Percentiles rank a stretch among this genome's conserved stretches.
These are phyloP conservation scores for Lactifluus echinatus DNA, from an alignment of 768 basidiomycete species.

Conservation along the genomic window DNA sequence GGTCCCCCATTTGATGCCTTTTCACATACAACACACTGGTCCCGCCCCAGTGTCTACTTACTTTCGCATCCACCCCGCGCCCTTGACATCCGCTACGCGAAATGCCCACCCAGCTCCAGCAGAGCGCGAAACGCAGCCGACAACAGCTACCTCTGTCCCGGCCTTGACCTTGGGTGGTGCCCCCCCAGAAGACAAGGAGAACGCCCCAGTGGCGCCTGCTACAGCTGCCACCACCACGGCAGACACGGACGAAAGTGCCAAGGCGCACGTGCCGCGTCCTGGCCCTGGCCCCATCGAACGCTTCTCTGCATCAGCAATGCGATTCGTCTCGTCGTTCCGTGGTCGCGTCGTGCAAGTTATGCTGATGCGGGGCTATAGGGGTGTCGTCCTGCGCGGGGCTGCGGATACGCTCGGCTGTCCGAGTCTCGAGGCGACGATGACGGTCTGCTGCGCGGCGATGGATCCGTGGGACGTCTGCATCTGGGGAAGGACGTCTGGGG, in stretches of 20 bases:
- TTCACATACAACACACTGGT: slow-evolving; percentile 64
- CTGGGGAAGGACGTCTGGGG: too few relatives aligned
- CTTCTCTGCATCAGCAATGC: slow-evolving; percentile 23
- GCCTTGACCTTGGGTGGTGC: neutral
- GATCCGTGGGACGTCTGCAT: too few relatives aligned
- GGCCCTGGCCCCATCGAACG: slow-evolving; percentile 3
- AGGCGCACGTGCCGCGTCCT: neutral
- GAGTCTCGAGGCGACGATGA: slow-evolving; percentile 16
- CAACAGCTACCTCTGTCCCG: neutral
- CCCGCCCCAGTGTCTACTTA: slow-evolving; percentile 68
- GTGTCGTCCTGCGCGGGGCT: slow-evolving; percentile 47
- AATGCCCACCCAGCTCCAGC: neutral
- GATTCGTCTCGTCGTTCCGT: slow-evolving; percentile 59
- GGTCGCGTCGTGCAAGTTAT: slow-evolving; percentile 62
- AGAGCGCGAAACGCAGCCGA: neutral
- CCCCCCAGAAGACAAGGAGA: neutral
- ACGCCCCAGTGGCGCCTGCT: neutral
- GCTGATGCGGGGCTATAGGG: slow-evolving; percentile 59
- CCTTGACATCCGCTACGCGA: slow-evolving; percentile 10
- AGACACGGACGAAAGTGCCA: neutral
- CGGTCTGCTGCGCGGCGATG: too few relatives aligned
- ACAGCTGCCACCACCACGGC: neutral
- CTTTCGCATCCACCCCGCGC: slow-evolving; percentile 45
- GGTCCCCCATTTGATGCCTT: slow-evolving; percentile 70
- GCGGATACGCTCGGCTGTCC: slow-evolving; percentile 18